Evolutionary conservation across 305 asterid species (phyloP), one percentile per base, ranked within the genome.

Genomic region (Fraxinus latifolia): DNA sequence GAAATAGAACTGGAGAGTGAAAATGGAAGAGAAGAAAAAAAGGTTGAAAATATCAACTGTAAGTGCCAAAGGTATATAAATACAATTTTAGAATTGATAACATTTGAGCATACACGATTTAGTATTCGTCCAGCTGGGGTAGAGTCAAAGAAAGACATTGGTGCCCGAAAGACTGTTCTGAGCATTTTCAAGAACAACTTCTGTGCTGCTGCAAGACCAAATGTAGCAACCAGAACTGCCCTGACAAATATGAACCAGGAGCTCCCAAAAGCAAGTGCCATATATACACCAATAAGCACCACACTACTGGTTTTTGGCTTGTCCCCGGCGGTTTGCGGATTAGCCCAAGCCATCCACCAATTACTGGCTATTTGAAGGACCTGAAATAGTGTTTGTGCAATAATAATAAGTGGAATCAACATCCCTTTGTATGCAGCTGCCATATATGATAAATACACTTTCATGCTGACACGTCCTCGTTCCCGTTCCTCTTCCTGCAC

Each of bases 281-380:
- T 93, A 85, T 96, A 96, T 82, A 96, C 98, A 67, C 82, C 89
- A 82, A 96, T 90, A 83, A 96, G 98, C 83, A 87, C 82, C 90
- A 93, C 58, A 55, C 88, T 96, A 84, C 92, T 94, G 53, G 98
- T 91, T 87, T 81, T 91, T 19, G 97, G 91, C 67, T 86, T 74
- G 81, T 91, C 97, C 65, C 98, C 99, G 3, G 92, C 80, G 3
- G 98, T 93, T 89, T 94, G 99, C 2, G 99, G 99, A 87, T 89
- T 96, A 17, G 99, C 99, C 99, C 99, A 96, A 79, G 99, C 98
- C 99, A 96, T 96, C 99, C 99, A 96, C 98, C 98, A 96, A 86
- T 93, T 96, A 82, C 99, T 96, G 76, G 98, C 98, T 84, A 96
- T 96, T 84, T 96, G 98, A 82, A 96, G 98, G 89, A 90, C 90